Evolutionary conservation across 1,284 basidiomycete genomes (phyloP).

Genomic region (Rhodotorula sp.): DNA sequence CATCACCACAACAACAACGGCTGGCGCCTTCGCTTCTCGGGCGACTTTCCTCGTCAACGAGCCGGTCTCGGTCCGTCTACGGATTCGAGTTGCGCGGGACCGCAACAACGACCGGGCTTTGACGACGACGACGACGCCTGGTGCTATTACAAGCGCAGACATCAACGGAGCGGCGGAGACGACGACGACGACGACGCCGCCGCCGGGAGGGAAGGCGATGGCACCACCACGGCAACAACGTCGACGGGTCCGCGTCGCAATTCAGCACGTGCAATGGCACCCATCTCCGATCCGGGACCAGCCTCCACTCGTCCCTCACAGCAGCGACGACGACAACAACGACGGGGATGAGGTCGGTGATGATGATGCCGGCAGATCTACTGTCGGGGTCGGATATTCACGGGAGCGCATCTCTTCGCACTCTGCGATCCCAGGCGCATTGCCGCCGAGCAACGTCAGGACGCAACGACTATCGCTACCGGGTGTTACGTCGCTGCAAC

Average conservation of each 20-base stretch:
- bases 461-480: background rate
- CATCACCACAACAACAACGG: no score
- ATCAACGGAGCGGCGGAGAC: no score
- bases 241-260: background rate
- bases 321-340: background rate
- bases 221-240: no score
- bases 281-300: background rate
- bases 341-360: background rate
- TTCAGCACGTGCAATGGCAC: slow-evolving; percentile 14
- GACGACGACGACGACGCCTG: no score
- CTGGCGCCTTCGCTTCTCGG: background rate
- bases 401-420: background rate
- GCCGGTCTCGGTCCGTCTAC: slow-evolving; percentile 4
- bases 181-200: no score
- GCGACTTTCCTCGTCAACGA: background rate
- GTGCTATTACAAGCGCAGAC: no score
- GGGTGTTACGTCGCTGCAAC: slow-evolving; percentile 5
- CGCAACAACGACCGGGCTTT: no score
- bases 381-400: no score
- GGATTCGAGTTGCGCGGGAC: background rate
- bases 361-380: no score
- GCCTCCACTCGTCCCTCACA: background rate
- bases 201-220: no score
- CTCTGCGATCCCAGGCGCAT: background rate
- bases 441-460: background rate